Percentiles rank a stretch among this genome's conserved stretches.
phyloP scores from a whole-genome alignment of 805 yeast species.

The Candida peoriensis region DNA sequence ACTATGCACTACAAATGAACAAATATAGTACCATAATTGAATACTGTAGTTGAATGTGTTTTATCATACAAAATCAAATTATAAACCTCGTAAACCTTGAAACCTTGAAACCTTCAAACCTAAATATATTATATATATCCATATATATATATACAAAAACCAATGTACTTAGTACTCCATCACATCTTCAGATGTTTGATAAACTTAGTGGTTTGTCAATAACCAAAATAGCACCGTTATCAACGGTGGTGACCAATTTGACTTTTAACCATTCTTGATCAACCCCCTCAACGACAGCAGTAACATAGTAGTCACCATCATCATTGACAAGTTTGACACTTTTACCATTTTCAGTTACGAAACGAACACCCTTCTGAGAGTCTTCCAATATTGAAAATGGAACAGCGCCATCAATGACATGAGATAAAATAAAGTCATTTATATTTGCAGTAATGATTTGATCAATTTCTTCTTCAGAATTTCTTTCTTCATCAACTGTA shows the following conservation, averaged over 20 bases:
- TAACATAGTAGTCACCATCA: constrained; percentile 30
- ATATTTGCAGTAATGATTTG: constrained; percentile 46
- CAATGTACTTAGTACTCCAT: too few relatives aligned
- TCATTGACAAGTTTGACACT: constrained; percentile 32
- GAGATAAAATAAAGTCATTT: constrained; percentile 55
- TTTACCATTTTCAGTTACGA: constrained; percentile 31
- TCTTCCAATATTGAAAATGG: constrained; percentile 17
- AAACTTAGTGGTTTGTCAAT: constrained; percentile 27
- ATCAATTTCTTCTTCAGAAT: constrained; percentile 41
- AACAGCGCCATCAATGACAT: constrained; percentile 40
- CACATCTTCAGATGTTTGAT: constrained; percentile 1
- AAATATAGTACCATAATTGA: too few relatives aligned
- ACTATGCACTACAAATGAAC: too few relatives aligned
- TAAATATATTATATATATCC: background rate
- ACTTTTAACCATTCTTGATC: constrained; percentile 33
- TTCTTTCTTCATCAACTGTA: constrained; percentile 31
- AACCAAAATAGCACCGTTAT: constrained; percentile 42
- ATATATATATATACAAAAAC: background rate
- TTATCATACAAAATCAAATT: too few relatives aligned
- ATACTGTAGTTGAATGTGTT: too few relatives aligned
- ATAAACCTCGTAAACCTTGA: too few relatives aligned
- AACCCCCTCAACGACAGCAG: constrained; percentile 24
- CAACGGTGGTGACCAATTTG: constrained; percentile 29
- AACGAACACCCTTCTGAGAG: constrained; percentile 24
- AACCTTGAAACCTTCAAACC: too few relatives aligned